Base-by-base conservation (phyloP, 2,329 filamentous ascomycete species). In the Exophiala bonariae region DNA sequence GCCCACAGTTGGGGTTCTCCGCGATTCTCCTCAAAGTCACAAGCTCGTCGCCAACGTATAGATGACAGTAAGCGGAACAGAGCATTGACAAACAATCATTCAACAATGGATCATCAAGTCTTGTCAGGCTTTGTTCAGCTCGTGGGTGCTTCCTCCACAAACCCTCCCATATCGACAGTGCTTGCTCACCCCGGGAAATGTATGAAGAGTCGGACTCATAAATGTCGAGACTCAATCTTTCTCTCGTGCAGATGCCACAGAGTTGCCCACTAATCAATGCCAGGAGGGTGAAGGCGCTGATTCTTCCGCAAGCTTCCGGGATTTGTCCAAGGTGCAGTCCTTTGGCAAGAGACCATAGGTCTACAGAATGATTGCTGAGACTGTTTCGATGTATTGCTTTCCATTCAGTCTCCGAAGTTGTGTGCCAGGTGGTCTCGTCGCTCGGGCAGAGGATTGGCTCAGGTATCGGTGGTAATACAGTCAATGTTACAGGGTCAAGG, bases 91-190 rank as follows among this genome's bases (percentile, higher is more conserved):
- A 26, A 19, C 48, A 50, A 31, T 50, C 48, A 18, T 34, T 34
- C 14, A 50, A 17, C 3, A 50, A 23, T 9, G 43, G 42, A 18
- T 47, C 37, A 13, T 36, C 48, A 19, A 34, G 23, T 31, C 33
- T 41, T 2, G 30, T 47, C 5, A 31, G 28, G 20, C 16, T 39
- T 17, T 37, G 22, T 26, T 47, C 36, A 9, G 48, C 43, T 2
- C 30, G 48, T 13, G 48, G 48, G 23, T 50, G 48, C 19, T 30
- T 32, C 9, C 43, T 42, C 48, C 48, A 50, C 11, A 50, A 26
- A 13, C 9, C 19, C 36, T 50, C 48, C 42, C 43, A 50, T 14
- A 23, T 33, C 10, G 16, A 10, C 13, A 50, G n/a, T 4, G 28
- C 23, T 36, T 43, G 28, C 20, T 50, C 48, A 16, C 26, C 46